These are phyloP conservation scores for Lyophyllum decastes DNA, from an alignment of 768 basidiomycete genomes.

Conservation along the genomic window DNA sequence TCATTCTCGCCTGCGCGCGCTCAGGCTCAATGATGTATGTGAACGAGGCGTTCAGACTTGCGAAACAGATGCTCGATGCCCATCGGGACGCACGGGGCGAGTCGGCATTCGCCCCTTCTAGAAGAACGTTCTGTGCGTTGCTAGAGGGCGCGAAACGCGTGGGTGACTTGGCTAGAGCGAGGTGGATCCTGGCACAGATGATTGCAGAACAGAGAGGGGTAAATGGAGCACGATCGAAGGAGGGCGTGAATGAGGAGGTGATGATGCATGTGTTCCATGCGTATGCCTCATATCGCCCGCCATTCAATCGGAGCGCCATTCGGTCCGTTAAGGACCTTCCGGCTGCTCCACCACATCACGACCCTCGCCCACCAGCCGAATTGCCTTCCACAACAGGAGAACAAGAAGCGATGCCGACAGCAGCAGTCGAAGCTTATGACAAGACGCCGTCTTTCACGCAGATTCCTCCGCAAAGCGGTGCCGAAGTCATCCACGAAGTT, in stretches of 20 bases:
- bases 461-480: constrained; percentile 68
- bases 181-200: constrained; percentile 93
- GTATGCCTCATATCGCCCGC: constrained; percentile 79
- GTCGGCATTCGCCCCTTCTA: constrained; percentile 60
- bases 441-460: constrained; percentile 39
- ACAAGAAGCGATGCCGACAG: constrained; percentile 6
- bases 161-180: constrained; percentile 78
- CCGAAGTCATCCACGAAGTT: constrained; percentile 75
- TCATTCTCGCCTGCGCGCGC: constrained; percentile 79
- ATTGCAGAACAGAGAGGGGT: constrained; percentile 38
- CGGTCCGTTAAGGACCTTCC: constrained; percentile 33
- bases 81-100: constrained; percentile 65
- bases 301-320: constrained; percentile 58
- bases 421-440: neutral
- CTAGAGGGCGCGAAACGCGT: constrained; percentile 86
- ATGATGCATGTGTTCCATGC: constrained; percentile 87
- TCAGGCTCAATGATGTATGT: constrained; percentile 65
- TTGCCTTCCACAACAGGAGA: neutral
- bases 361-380: neutral
- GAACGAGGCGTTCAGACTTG: constrained; percentile 80
- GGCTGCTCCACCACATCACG: neutral
- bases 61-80: constrained; percentile 84
- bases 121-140: constrained; percentile 77
- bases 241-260: constrained; percentile 60
- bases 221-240: constrained; percentile 18